Evolutionary conservation across 352 stramenopile genomes (phyloP).

Genomic region (Peronospora destructor): DNA sequence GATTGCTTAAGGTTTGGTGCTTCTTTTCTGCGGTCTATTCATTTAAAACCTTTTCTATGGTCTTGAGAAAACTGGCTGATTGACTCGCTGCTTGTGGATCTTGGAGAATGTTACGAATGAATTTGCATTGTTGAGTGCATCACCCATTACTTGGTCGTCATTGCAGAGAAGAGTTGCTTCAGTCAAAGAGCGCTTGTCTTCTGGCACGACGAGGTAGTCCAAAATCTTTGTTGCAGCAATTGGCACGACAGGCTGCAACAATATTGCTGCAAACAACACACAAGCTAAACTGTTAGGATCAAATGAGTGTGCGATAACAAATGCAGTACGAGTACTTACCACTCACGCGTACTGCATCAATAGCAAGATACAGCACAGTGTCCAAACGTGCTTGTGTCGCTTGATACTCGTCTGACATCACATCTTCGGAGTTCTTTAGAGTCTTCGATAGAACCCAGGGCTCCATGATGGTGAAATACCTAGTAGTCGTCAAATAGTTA

Average conservation of each 20-base stretch:
- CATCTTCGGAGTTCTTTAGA: slow-evolving; percentile 30
- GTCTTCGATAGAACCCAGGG: slow-evolving; percentile 73
- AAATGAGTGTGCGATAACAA: neutral
- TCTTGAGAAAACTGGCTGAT: neutral
- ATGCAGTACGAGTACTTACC: slow-evolving; percentile 27
- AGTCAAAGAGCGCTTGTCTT: slow-evolving; percentile 39
- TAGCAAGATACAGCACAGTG: slow-evolving; percentile 64
- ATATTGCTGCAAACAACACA: slow-evolving; percentile 37
- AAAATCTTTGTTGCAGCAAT: slow-evolving; percentile 54
- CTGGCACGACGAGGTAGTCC: slow-evolving; percentile 55
- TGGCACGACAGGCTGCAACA: slow-evolving; percentile 65
- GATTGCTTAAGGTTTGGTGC: too few relatives aligned
- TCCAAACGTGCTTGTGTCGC: slow-evolving; percentile 41
- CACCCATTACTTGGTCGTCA: slow-evolving; percentile 29
- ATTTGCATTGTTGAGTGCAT: slow-evolving; percentile 41
- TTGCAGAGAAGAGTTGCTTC: slow-evolving; percentile 44
- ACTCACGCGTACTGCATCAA: slow-evolving; percentile 62
- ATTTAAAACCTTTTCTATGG: too few relatives aligned
- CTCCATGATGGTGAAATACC: slow-evolving; percentile 73
- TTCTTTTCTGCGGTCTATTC: too few relatives aligned
- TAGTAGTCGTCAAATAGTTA: slow-evolving; percentile 11
- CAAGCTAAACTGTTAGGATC: neutral
- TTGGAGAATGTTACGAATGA: slow-evolving; percentile 58
- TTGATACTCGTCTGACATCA: slow-evolving; percentile 28
- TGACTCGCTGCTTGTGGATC: neutral